Percentiles rank a stretch among this genome's conserved stretches.
Conservation (phyloP, 352 stramenopile genomes). For the Phytophthora pini region DNA sequence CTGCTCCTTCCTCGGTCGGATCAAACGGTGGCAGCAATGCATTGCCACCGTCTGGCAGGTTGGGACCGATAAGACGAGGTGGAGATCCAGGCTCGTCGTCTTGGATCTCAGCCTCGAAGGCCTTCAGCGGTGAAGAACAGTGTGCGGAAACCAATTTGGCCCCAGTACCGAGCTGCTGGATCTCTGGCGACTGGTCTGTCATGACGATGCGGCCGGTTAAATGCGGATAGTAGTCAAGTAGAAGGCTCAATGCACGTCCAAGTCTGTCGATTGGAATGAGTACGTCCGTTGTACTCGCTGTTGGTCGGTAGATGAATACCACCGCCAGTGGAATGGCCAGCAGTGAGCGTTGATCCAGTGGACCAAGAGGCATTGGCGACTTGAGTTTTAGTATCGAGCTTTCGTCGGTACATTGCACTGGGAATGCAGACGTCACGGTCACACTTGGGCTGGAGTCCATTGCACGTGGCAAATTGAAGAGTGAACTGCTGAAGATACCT, state of each 20-base stretch:
- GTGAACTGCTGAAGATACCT: background rate
- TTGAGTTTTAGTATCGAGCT: conserved; percentile 6
- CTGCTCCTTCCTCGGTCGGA: conserved; percentile 19
- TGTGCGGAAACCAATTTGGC: background rate
- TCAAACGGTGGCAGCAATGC: conserved; percentile 30
- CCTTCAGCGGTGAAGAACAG: background rate
- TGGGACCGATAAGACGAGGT: conserved; percentile 21
- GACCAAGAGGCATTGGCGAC: conserved; percentile 22
- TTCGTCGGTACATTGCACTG: conserved; percentile 10
- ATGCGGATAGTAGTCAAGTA: background rate
- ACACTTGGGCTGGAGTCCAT: background rate
- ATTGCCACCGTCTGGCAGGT: conserved; percentile 23
- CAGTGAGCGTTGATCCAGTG: conserved; percentile 25
- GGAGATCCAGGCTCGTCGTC: conserved; percentile 30
- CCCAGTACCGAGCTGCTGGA: background rate
- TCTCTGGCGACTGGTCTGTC: background rate
- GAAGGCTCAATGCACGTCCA: background rate
- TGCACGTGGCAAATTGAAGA: background rate
- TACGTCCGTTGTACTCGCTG: conserved; percentile 1
- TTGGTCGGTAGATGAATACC: conserved; percentile 27
- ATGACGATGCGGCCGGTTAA: conserved; percentile 17
- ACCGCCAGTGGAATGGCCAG: conserved; percentile 22
- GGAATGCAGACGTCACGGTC: background rate
- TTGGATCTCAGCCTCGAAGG: background rate
- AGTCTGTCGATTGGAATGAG: conserved; percentile 19